These are phyloP conservation scores for Pythium guiyangense DNA, from an alignment of 352 stramenopile species.

Conservation along the genomic window DNA sequence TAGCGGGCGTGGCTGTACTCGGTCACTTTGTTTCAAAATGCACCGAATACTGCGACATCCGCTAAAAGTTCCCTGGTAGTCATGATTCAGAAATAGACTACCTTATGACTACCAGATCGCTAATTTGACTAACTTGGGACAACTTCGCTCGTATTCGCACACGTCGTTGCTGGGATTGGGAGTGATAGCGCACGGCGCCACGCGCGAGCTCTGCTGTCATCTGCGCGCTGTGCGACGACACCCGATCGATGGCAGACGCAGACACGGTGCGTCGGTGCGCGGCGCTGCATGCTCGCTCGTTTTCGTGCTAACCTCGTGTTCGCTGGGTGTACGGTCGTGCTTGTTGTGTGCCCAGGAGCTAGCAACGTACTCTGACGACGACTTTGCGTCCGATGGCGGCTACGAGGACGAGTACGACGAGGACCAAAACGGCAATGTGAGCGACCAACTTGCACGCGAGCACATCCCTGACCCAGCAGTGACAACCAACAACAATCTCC, in stretches of 20 bases:
- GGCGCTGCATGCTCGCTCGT: neutral
- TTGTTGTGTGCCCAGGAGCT: constrained; percentile 13
- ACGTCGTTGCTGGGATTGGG: too few species aligned
- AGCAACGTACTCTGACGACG: constrained; percentile 42
- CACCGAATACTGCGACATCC: too few species aligned
- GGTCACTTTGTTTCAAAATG: too few species aligned
- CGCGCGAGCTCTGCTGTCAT: too few species aligned
- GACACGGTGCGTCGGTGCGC: constrained; percentile 5
- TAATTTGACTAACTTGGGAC: too few species aligned
- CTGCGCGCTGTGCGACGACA: neutral
- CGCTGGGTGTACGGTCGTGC: neutral
- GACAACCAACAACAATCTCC: neutral
- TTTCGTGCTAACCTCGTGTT: neutral
- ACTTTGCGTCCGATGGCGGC: constrained; percentile 30
- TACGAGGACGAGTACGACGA: constrained; percentile 25
- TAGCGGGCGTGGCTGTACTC: too few species aligned
- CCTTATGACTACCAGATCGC: too few species aligned
- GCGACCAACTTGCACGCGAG: constrained; percentile 14
- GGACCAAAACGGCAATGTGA: constrained; percentile 13
- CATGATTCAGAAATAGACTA: too few species aligned
- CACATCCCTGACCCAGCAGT: neutral
- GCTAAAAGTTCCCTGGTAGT: too few species aligned
- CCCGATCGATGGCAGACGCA: constrained; percentile 19
- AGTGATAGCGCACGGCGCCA: too few species aligned
- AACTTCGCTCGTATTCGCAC: too few species aligned